phyloP scores from a whole-genome alignment of 192 early-diverging fungal genomes.

The Rhizoclosmatium globosum region DNA sequence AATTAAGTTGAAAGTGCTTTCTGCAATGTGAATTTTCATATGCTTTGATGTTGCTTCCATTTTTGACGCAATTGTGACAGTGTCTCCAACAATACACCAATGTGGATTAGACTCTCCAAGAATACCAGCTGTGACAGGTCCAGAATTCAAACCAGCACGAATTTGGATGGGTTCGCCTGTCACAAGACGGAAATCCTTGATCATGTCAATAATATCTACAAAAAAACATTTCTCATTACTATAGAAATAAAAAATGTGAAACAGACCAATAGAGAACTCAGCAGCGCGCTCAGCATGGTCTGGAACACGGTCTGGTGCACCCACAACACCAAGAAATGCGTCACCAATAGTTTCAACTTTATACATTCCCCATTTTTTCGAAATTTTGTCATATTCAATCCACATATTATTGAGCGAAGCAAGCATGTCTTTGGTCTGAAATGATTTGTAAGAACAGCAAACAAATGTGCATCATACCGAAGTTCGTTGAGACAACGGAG shows the following conservation, averaged over 20 bases:
- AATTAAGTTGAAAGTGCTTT: constrained; percentile 43
- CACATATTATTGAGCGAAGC: constrained; percentile 54
- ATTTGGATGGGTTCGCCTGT: constrained; percentile 53
- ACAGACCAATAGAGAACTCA: constrained; percentile 37
- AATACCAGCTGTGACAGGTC: constrained; percentile 57
- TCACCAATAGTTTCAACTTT: constrained; percentile 62
- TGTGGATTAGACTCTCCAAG: constrained; percentile 55
- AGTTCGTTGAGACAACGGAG: constrained; percentile 44
- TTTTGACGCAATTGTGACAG: constrained; percentile 54
- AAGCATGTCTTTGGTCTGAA: constrained; percentile 54
- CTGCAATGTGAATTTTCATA: constrained; percentile 52
- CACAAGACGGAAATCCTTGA: constrained; percentile 44
- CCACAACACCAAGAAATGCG: constrained; percentile 39
- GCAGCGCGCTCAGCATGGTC: constrained; percentile 44
- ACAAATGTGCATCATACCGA: constrained; percentile 20
- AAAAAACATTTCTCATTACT: neutral
- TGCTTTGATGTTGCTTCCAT: constrained; percentile 56
- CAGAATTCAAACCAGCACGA: constrained; percentile 53
- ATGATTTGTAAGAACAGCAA: neutral
- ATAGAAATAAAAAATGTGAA: constrained; percentile 26
- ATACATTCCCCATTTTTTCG: constrained; percentile 48
- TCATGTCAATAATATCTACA: constrained; percentile 50
- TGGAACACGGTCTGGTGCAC: constrained; percentile 38
- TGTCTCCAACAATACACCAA: constrained; percentile 58
- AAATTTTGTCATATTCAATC: constrained; percentile 53